phyloP scores from a whole-genome alignment of 129 eudicot species.

The Saposhnikovia divaricata region DNA sequence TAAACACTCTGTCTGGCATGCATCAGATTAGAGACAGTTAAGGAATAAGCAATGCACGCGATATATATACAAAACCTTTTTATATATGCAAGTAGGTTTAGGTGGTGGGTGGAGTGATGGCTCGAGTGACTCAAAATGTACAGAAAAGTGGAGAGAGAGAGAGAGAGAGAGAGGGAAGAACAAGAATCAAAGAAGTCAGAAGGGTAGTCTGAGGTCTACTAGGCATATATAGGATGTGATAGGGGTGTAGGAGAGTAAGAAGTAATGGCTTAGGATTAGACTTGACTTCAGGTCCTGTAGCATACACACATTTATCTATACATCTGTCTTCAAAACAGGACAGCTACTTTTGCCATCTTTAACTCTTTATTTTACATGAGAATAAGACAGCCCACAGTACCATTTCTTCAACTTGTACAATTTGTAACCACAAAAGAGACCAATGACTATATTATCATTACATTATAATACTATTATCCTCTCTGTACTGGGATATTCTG shows the following conservation, averaged over 20 bases:
- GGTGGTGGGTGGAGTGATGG: slow-evolving; percentile 4
- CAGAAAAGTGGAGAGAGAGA: background rate
- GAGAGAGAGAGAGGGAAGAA: background rate
- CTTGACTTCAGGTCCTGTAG: background rate
- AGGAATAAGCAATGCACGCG: slow-evolving; percentile 5
- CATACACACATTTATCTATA: background rate
- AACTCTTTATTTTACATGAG: background rate
- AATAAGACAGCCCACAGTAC: background rate
- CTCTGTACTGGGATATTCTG: background rate
- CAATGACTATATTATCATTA: slow-evolving; percentile 3
- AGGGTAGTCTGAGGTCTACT: background rate
- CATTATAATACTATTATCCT: background rate
- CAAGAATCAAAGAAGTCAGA: background rate
- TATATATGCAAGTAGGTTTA: slow-evolving; percentile 2
- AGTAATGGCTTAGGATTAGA: slow-evolving; percentile 8
- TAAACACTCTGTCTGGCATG: background rate
- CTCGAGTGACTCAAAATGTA: slow-evolving; percentile 5
- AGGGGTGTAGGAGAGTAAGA: slow-evolving; percentile 4
- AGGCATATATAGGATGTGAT: background rate
- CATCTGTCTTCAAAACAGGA: background rate
- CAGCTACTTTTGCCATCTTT: background rate
- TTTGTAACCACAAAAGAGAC: background rate
- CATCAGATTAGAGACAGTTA: slow-evolving; percentile 9
- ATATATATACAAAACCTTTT: background rate
- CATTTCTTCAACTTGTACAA: background rate